Conservation (phyloP, 148 eudicot genomes). For the Rhododendron griersonianum region DNA sequence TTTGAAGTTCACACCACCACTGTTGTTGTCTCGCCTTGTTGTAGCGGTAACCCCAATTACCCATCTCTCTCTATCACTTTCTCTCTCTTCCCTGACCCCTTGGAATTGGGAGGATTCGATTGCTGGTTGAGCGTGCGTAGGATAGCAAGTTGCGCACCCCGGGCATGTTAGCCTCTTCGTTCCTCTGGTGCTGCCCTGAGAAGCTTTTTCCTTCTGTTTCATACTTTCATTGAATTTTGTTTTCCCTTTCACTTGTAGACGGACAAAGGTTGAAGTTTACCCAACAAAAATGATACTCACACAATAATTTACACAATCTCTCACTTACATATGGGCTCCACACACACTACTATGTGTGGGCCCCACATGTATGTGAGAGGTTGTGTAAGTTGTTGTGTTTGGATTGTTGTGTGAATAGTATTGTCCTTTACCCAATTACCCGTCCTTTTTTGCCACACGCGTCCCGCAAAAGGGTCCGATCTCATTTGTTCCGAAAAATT, state of each 20-base stretch:
- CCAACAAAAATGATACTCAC: too few relatives aligned
- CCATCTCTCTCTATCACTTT: constrained; percentile 4
- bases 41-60: constrained; percentile 5
- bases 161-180: not conserved
- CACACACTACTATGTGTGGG: too few relatives aligned
- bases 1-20: not conserved
- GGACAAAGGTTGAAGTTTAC: not conserved
- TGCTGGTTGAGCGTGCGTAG: constrained; percentile 9
- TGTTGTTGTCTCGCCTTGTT: not conserved
- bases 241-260: not conserved
- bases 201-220: not conserved
- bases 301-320: too few relatives aligned
- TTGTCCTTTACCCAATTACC: too few relatives aligned
- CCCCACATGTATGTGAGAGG: too few relatives aligned
- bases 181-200: not conserved
- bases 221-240: not conserved
- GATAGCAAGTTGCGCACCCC: constrained; percentile 6
- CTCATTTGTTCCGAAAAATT: too few relatives aligned
- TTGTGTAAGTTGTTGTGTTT: too few relatives aligned
- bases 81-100: not conserved
- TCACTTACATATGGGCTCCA: too few relatives aligned
- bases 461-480: too few relatives aligned
- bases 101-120: not conserved
- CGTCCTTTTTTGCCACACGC: not conserved
- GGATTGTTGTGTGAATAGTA: too few relatives aligned